Evolutionary conservation across 2,329 filamentous ascomycete species (phyloP), one percentile per base, ranked within the genome.

Genomic region (Monosporascus sp.): DNA sequence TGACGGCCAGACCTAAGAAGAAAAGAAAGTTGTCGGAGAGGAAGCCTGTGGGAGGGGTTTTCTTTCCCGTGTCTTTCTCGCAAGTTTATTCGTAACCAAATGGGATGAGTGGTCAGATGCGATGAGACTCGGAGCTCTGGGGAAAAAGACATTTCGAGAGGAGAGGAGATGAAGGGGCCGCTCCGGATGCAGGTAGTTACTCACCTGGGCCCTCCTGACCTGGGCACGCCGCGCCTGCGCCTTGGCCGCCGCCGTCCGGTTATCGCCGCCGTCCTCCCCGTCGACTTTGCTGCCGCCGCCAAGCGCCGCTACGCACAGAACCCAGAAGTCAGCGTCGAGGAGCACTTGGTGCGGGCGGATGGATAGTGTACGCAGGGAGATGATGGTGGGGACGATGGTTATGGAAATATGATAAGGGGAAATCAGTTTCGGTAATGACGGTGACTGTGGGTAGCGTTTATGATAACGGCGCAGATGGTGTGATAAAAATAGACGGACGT

Each of bases 161-260:
- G 9, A 14, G 31, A 14, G 31, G 31, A 14, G 9, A 35, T 35
- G 11, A 35, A 35, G 4, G 31, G 31, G 31, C 11, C 5, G 4
- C 31, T 35, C 31, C 11, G 11, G 9, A 35, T 35, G 5, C 11
- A 14, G 9, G 14, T 35, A 14, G 31, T 14, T 35, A 35, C 31
- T 35, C 31, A 35, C 31, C 11, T 82, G 79, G 2, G 79, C 79
- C 22, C 71, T 73, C 3, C 78, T 68, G 50, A 82, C 79, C 57
- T 82, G 79, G 3, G 74, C 74, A 0, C 79, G 74, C 5, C 79
- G 75, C 17, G 70, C 56, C 60, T 76, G 71, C 22, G 75, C 69
- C 63, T 78, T 79, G 50, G 74, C 70, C 59, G 66, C 59, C 7
- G 62, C 24, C 24, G 43, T 43, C 18, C 46, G 37, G 41, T 48